Evolutionary conservation across 129 eudicot genomes (phyloP).

Genomic region (Tanacetum coccineum): DNA sequence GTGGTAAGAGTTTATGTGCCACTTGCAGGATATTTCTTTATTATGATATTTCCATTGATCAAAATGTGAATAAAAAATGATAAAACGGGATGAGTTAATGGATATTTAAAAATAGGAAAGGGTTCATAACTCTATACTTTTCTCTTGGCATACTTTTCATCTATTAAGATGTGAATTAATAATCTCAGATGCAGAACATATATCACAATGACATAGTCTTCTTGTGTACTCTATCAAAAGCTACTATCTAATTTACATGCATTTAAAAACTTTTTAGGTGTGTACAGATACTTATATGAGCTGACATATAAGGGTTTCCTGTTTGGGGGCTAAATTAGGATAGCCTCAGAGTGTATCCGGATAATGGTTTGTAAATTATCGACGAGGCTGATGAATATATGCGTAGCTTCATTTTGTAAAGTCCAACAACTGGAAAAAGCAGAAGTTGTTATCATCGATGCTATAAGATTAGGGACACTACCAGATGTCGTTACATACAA

Average conservation of each 20-base stretch:
- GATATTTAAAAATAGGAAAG: constrained; percentile 1
- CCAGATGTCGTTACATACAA: constrained; percentile 90
- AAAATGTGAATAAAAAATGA: background rate
- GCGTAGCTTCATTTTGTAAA: constrained; percentile 70
- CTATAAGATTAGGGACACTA: constrained; percentile 64
- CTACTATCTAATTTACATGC: constrained; percentile 8
- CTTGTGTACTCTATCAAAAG: constrained; percentile 10
- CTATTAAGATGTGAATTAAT: background rate
- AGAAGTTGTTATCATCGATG: constrained; percentile 66
- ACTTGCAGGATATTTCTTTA: background rate
- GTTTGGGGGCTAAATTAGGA: constrained; percentile 7
- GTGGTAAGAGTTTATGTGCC: constrained; percentile 1
- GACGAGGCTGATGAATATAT: constrained; percentile 69
- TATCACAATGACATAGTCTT: background rate
- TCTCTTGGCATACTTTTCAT: background rate
- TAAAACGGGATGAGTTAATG: background rate
- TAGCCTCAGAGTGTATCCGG: constrained; percentile 3
- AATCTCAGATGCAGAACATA: background rate
- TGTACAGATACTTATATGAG: constrained; percentile 13
- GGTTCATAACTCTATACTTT: background rate
- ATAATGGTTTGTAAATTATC: constrained; percentile 43
- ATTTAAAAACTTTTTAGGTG: constrained; percentile 15
- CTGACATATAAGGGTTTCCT: constrained; percentile 15
- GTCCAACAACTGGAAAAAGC: constrained; percentile 61
- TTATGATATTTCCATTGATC: background rate